Conservation (phyloP, 768 basidiomycete genomes). For the Agrocybe chaxingu region DNA sequence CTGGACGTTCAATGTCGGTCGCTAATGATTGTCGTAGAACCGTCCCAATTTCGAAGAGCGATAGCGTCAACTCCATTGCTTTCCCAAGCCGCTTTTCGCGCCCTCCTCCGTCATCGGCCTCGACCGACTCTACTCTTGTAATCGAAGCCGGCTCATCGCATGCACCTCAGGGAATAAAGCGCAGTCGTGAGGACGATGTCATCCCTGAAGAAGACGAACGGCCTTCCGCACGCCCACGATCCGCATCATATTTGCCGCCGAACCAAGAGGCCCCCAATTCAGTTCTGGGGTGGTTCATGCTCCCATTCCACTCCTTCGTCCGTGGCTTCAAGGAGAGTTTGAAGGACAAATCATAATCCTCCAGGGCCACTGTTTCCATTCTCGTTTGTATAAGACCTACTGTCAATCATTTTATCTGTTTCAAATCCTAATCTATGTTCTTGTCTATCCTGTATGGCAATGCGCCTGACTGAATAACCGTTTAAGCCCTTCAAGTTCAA, state of each 20-base stretch:
- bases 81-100: slow-evolving; percentile 17
- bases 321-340: slow-evolving; percentile 68
- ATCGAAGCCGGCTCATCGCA: slow-evolving; percentile 10
- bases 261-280: slow-evolving; percentile 39
- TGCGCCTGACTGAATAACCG: too few relatives aligned
- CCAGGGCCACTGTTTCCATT: slow-evolving; percentile 3
- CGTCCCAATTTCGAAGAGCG: slow-evolving; percentile 14
- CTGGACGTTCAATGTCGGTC: slow-evolving; percentile 4
- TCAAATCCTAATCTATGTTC: too few relatives aligned
- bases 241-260: slow-evolving; percentile 40
- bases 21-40: slow-evolving; percentile 10
- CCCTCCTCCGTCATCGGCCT: slow-evolving; percentile 28
- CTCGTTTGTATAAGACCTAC: too few relatives aligned
- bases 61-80: slow-evolving; percentile 15
- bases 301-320: slow-evolving; percentile 62
- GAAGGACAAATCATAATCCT: slow-evolving; percentile 20
- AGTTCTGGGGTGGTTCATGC: slow-evolving; percentile 55
- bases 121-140: slow-evolving; percentile 32
- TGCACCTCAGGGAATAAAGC: slow-evolving; percentile 37
- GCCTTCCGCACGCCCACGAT: slow-evolving; percentile 51
- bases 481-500: too few relatives aligned
- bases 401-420: too few relatives aligned
- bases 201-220: slow-evolving; percentile 33
- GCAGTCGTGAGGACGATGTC: slow-evolving; percentile 40
- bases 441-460: too few relatives aligned